phyloP scores from a whole-genome alignment of 805 yeast genomes.

The Candida insectorum region DNA sequence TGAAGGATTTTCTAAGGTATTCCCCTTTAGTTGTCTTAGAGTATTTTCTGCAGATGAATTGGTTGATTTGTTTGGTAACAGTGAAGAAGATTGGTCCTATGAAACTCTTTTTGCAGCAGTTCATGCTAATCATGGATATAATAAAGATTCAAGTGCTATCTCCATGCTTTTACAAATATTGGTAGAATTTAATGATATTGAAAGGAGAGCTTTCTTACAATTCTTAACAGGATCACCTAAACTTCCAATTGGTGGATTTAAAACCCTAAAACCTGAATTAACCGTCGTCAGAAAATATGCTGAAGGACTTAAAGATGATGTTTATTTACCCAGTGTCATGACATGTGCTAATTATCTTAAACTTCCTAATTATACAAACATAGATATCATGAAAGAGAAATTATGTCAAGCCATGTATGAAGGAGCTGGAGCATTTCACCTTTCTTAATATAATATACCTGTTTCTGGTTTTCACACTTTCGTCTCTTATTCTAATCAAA shows the following conservation, averaged over 20 bases:
- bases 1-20: slow-evolving; percentile 77
- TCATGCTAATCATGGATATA: slow-evolving; percentile 89
- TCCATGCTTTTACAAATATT: slow-evolving; percentile 60
- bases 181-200: slow-evolving; percentile 47
- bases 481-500: no score
- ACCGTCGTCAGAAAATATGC: slow-evolving; percentile 83
- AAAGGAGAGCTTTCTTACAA: slow-evolving; percentile 73
- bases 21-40: slow-evolving; percentile 70
- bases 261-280: slow-evolving; percentile 71
- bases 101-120: slow-evolving; percentile 58
- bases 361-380: slow-evolving; percentile 74
- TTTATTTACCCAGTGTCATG: slow-evolving; percentile 94
- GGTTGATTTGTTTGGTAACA: slow-evolving; percentile 66
- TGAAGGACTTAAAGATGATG: slow-evolving; percentile 72
- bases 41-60: slow-evolving; percentile 77
- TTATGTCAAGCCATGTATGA: slow-evolving; percentile 73
- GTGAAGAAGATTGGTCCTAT: slow-evolving; percentile 82
- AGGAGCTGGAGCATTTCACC: slow-evolving; percentile 83
- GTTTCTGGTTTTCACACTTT: no score
- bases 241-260: slow-evolving; percentile 91
- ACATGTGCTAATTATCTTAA: slow-evolving; percentile 95
- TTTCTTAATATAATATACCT: slow-evolving; percentile 19
- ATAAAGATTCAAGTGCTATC: slow-evolving; percentile 63
- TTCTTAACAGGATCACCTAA: slow-evolving; percentile 93
- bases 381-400: slow-evolving; percentile 54